Percentiles rank a stretch among this genome's conserved stretches.
These are phyloP conservation scores for Trichosporon asahii DNA, from an alignment of 1,284 basidiomycete species.

Conservation along the genomic window DNA sequence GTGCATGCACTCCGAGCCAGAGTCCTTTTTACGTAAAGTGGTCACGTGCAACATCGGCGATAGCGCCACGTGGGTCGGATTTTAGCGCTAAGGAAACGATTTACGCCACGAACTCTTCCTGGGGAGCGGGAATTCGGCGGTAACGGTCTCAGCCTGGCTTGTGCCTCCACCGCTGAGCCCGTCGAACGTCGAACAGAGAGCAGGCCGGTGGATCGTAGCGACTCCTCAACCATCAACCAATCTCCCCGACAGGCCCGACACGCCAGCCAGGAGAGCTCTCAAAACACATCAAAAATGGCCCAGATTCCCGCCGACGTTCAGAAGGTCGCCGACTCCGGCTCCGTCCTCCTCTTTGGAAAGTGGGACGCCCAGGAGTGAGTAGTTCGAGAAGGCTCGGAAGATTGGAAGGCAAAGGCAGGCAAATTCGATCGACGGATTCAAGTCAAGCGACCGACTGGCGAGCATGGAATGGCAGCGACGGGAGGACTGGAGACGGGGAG, in stretches of 20 bases:
- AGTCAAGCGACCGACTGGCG: neutral
- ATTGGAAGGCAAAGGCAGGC: neutral
- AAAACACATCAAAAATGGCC: slow-evolving; percentile 20
- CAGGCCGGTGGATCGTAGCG: neutral
- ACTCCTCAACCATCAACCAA: slow-evolving; percentile 11
- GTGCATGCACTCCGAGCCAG: neutral
- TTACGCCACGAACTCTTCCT: neutral
- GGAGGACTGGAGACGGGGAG: neutral
- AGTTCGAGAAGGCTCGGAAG: slow-evolving; percentile 14
- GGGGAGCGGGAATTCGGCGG: neutral
- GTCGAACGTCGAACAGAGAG: slow-evolving; percentile 4
- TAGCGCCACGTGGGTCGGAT: neutral
- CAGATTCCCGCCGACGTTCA: slow-evolving; percentile 73
- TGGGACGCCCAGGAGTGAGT: slow-evolving; percentile 96
- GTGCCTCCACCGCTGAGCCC: slow-evolving; percentile 4
- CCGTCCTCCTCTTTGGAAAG: slow-evolving; percentile 90
- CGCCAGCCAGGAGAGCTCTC: slow-evolving; percentile 14
- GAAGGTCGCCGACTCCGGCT: slow-evolving; percentile 67
- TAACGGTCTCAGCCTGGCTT: neutral
- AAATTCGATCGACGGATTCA: neutral
- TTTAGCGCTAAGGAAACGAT: neutral
- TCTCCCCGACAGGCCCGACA: slow-evolving; percentile 9
- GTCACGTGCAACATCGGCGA: neutral
- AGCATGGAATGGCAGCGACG: neutral
- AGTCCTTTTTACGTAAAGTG: neutral